phyloP scores from a whole-genome alignment of 2,329 filamentous ascomycete species.

The Polytolypa hystricis region DNA sequence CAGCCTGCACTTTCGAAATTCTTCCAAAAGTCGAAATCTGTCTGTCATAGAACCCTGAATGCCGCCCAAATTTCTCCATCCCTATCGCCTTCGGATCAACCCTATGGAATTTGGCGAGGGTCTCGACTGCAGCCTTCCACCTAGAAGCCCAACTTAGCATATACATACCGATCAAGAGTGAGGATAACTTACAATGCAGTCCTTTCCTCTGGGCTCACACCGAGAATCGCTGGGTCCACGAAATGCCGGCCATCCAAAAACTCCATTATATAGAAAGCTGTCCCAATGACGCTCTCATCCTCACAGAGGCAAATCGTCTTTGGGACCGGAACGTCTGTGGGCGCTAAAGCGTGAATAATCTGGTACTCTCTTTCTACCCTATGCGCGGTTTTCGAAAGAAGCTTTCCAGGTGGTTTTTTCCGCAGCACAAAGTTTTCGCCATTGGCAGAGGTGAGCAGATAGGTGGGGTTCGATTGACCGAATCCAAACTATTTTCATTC shows the following conservation, averaged over 20 bases:
- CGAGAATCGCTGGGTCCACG: conserved; percentile 74
- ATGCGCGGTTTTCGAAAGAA: conserved; percentile 88
- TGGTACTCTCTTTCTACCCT: conserved; percentile 93
- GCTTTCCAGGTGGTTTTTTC: conserved; percentile 93
- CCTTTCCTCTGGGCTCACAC: conserved; percentile 55
- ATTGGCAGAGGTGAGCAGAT: conserved; percentile 67
- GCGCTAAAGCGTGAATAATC: conserved; percentile 71
- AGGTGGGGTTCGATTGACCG: conserved; percentile 95
- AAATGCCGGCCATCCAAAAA: conserved; percentile 91
- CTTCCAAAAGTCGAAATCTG: conserved; percentile 74
- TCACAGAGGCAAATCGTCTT: conserved; percentile 76
- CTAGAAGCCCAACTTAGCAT: conserved; percentile 24
- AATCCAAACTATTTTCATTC: conserved; percentile 65
- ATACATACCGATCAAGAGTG: background rate
- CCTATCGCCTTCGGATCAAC: conserved; percentile 57
- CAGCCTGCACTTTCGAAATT: conserved; percentile 68
- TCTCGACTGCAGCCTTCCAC: conserved; percentile 75
- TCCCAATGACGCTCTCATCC: conserved; percentile 68
- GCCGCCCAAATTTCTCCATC: conserved; percentile 62
- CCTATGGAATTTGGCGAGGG: conserved; percentile 74
- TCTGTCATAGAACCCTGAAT: conserved; percentile 67
- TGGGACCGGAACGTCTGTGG: conserved; percentile 76
- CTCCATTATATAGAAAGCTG: conserved; percentile 94
- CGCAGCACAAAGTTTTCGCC: conserved; percentile 73
- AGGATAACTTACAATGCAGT: conserved; percentile 49